A percentile compares a stretch with the other conserved stretches of the same genome.
These are phyloP conservation scores for Colletotrichum chrysophilum DNA, from an alignment of 2,329 filamentous ascomycete species.

Conservation along the genomic window DNA sequence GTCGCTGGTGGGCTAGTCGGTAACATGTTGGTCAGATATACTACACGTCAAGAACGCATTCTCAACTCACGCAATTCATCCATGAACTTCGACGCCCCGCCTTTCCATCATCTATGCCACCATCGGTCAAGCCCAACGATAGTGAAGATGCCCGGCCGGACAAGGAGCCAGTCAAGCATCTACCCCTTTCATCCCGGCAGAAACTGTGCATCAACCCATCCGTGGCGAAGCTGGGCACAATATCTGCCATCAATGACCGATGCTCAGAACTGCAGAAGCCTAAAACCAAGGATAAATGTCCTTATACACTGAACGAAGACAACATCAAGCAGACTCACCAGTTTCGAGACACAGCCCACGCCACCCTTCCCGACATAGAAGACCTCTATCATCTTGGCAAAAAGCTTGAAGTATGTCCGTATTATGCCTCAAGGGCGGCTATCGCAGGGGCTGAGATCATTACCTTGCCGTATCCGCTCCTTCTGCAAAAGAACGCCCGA, in stretches of 20 bases:
- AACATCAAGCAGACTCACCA: constrained; percentile 73
- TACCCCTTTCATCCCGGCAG: constrained; percentile 86
- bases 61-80: constrained; percentile 88
- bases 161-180: constrained; percentile 68
- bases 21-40: constrained; percentile 65
- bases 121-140: constrained; percentile 31
- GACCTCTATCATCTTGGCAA: constrained; percentile 82
- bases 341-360: constrained; percentile 85
- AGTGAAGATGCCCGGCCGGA: constrained; percentile 9
- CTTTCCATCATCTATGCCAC: constrained; percentile 74
- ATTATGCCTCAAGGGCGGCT: constrained; percentile 90
- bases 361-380: constrained; percentile 90
- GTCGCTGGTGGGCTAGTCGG: constrained; percentile 21
- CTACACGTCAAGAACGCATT: constrained; percentile 92
- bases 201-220: constrained; percentile 88
- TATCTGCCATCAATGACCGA: constrained; percentile 89
- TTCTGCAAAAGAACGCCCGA: constrained; percentile 85
- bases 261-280: constrained; percentile 90
- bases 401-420: constrained; percentile 84
- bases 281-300: constrained; percentile 70
- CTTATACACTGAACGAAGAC: constrained; percentile 80
- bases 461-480: constrained; percentile 88
- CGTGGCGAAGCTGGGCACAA: constrained; percentile 72
- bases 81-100: constrained; percentile 79
- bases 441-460: constrained; percentile 88